Evolutionary conservation across 2,329 filamentous ascomycete species (phyloP).

Genomic region (Colletotrichum viniferum): DNA sequence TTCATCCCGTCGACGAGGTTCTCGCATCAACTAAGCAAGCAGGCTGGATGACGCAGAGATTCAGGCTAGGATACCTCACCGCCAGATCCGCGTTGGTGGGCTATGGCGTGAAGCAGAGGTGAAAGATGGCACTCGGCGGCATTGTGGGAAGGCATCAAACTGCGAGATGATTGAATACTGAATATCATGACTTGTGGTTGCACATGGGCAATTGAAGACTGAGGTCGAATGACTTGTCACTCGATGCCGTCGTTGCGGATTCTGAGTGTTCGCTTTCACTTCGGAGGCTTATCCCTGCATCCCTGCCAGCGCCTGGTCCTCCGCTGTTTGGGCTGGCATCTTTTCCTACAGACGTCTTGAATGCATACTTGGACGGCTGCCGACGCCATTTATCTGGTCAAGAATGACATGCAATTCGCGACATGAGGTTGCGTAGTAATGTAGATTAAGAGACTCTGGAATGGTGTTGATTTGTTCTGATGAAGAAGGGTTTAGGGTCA

Average conservation of each 20-base stretch:
- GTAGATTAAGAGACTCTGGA: neutral
- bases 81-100: neutral
- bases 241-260: neutral
- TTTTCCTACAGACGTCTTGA: neutral
- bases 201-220: neutral
- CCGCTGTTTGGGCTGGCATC: neutral
- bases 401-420: neutral
- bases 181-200: neutral
- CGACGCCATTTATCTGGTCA: neutral
- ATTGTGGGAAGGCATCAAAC: neutral
- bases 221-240: neutral
- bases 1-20: neutral
- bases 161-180: neutral
- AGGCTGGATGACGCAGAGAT: neutral
- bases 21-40: neutral
- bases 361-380: neutral
- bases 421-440: neutral
- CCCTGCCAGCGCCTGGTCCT: conserved; percentile 5
- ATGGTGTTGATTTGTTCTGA: neutral
- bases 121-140: neutral
- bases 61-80: neutral
- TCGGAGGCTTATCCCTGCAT: conserved; percentile 14
- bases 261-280: neutral
- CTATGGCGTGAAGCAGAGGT: neutral
- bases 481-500: neutral